Base-by-base conservation (phyloP, 176 grass and related monocot species). In the Cocos nucifera region DNA sequence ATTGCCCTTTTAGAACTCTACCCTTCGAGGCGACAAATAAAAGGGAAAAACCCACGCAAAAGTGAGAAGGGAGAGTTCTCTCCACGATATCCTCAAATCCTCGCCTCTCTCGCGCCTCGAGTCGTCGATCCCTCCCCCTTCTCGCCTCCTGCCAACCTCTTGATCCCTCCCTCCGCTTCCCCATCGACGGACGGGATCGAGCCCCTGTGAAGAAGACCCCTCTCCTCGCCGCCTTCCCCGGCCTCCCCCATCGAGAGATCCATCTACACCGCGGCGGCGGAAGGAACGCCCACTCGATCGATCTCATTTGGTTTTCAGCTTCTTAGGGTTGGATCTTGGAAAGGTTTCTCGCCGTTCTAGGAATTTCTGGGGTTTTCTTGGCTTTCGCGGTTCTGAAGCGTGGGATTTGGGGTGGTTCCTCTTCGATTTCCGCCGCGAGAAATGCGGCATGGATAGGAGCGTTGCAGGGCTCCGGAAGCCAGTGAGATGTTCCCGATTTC, bases 391-490 rank as follows among this genome's bases (percentile, higher is more conserved):
- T 3, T 27, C 51, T 0, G 23, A 58, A 21, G 15, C 17, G 21
- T 61, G 48, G 23, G 23, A 29, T 64, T 23, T 19, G 35, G 35
- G 35, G 35, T 12, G 35, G 35, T 44, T 44, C 10, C 35, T 44
- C 35, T 12, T 44, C 25, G 49, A n/a, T 27, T 21, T 52, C 22
- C 44, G 3, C 19, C 10, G 22, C 39, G 12, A 18, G 69, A 16
- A 60, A 71, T 71, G 69, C 57, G 17, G 69, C 69, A 51, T 51
- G 22, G 44, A 29, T 44, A 60, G 48, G 9, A 3, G 69, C 23
- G 24, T 71, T 60, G 4, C 28, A 27, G 51, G 22, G 69, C 18
- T 59, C 26, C 15, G 48, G 22, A 49, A 19, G 10, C 20, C 44
- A 10, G 39, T 19, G 49, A 70, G 55, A 50, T 14, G 22, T 19